Evolutionary conservation across 495 filamentous ascomycete genomes (phyloP).

Genomic region (Penicillium nucicola): DNA sequence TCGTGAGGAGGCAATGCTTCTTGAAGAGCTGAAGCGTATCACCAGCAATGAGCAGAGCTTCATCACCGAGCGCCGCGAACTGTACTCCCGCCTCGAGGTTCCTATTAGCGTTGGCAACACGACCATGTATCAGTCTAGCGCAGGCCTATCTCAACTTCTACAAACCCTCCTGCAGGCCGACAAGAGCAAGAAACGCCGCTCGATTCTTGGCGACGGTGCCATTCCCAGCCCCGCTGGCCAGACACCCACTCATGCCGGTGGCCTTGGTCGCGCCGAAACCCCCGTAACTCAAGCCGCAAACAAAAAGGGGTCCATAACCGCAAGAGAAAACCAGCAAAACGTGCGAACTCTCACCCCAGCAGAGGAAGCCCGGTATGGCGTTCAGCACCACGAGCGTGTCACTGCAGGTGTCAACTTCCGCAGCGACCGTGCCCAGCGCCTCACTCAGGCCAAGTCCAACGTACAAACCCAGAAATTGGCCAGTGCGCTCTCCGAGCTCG

Average conservation of each 20-base stretch:
- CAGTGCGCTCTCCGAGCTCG: conserved; percentile 72
- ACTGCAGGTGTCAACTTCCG: conserved; percentile 73
- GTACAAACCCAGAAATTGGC: conserved; percentile 79
- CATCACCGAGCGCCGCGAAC: conserved; percentile 80
- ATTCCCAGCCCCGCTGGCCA: conserved; percentile 46
- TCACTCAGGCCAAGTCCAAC: conserved; percentile 77
- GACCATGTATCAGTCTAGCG: conserved; percentile 69
- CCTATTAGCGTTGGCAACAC: conserved; percentile 67
- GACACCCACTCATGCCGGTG: conserved; percentile 42
- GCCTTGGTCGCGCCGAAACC: conserved; percentile 36
- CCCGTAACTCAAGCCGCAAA: conserved; percentile 31
- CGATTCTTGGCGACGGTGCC: conserved; percentile 55
- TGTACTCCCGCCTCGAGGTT: conserved; percentile 83
- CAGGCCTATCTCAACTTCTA: conserved; percentile 74
- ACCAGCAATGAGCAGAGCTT: conserved; percentile 75
- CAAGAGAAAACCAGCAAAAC: conserved; percentile 44
- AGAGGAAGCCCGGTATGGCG: conserved; percentile 76
- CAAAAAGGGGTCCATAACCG: conserved; percentile 51
- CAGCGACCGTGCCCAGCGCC: conserved; percentile 77
- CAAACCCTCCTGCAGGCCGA: conserved; percentile 75
- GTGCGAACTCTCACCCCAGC: conserved; percentile 67
- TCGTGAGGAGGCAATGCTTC: conserved; percentile 82
- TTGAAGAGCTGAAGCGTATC: conserved; percentile 88
- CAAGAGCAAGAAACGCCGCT: conserved; percentile 80
- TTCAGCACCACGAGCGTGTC: conserved; percentile 82